Evolutionary conservation across 106 monocot genomes (phyloP), one percentile per base, ranked within the genome.

Genomic region (Acorus calamus): DNA sequence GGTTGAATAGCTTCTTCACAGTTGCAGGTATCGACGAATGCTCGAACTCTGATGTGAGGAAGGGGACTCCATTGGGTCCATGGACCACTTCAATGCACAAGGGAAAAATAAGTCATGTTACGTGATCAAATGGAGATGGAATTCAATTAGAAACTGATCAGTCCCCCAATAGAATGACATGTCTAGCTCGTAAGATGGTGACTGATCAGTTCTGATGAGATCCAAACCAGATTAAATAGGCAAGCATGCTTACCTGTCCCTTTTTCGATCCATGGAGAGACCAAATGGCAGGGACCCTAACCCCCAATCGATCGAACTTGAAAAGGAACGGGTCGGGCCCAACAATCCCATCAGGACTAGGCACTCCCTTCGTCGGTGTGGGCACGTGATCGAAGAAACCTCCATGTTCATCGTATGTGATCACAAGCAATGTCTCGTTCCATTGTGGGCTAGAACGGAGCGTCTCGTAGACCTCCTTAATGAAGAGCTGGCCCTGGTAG

Each of bases 361-460:
- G 87, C 5, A 87, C 72, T 8, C 79, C 80, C 7, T 50, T 7
- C 14, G 13, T 65, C 0, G 87, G 87, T 4, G 87, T 80, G 0
- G 73, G 77, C 11, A 87, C 83, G 61, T 87, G 87, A 45, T 83
- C 87, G 60, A 66, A 87, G 65, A 83, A 87, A 3, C 87, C 87
- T 7, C 87, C 87, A 45, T 87, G 87, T 62, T 87, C 87, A 42
- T 87, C 87, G 62, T 83, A 87, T 3, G 77, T 77, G 49, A 87
- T 79, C 9, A 83, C 13, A 6, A 87, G 57, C 4, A 87, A 57
- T 4, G 62, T 87, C 53, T 87, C 68, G 6, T 83, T 75, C 87
- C 87, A 87, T 54, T 87, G 83, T 0, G 83, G 87, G 57, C 77
- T 80, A 4, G 87, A 71, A 4, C 83, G 59, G 10, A 87, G 69